phyloP scores from a whole-genome alignment of 192 early-diverging fungal genomes.

The Rhizophagus sp. region DNA sequence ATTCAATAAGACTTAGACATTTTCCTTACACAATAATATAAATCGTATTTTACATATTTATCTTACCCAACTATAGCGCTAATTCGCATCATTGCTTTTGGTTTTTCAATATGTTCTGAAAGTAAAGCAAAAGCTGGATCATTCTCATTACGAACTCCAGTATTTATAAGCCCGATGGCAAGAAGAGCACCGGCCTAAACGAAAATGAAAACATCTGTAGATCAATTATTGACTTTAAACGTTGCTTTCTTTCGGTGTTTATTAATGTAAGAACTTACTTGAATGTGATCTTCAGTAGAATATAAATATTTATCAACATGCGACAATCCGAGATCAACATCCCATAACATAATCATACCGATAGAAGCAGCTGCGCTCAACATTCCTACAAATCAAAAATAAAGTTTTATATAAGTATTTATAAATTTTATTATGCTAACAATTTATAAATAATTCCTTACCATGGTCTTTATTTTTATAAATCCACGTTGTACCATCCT shows the following conservation, averaged over 20 bases:
- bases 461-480: constrained; percentile 98
- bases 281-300: constrained; percentile 84
- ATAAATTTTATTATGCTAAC: neutral
- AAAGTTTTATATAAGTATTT: no score
- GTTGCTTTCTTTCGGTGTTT: no score
- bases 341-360: constrained; percentile 93
- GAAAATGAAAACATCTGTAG: neutral
- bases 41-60: neutral
- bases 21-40: neutral
- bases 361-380: constrained; percentile 93
- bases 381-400: constrained; percentile 62
- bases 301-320: constrained; percentile 96
- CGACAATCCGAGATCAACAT: constrained; percentile 86
- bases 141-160: constrained; percentile 86
- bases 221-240: neutral
- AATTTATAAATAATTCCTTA: neutral
- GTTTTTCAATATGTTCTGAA: constrained; percentile 74
- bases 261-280: constrained; percentile 37
- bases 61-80: constrained; percentile 80
- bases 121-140: constrained; percentile 92
- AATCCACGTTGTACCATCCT: constrained; percentile 85
- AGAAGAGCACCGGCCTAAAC: constrained; percentile 83
- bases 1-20: neutral
- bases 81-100: constrained; percentile 61
- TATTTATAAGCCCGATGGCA: constrained; percentile 90